A percentile compares a stretch with the other conserved stretches of the same genome.
Evolutionary conservation across 768 basidiomycete species (phyloP).

Genomic region (Leucocoprinus leucothites): DNA sequence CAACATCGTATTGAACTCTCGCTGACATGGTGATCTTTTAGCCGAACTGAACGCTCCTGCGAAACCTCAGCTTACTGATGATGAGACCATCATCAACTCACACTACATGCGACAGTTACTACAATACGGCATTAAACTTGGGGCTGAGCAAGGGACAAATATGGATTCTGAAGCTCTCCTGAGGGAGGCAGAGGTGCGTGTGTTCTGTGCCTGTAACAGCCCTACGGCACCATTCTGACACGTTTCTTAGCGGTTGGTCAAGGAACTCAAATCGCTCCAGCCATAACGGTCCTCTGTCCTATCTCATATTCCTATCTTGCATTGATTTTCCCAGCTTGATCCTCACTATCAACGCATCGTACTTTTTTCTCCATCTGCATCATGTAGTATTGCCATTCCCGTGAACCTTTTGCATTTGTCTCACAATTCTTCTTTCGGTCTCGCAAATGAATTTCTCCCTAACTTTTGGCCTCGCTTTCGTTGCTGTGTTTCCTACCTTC

Average conservation of each 20-base stretch:
- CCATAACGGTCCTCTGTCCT: neutral
- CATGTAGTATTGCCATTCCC: conserved; percentile 13
- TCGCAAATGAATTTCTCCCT: conserved; percentile 8
- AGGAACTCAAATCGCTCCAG: conserved; percentile 50
- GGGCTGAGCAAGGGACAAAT: conserved; percentile 35
- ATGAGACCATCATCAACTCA: conserved; percentile 75
- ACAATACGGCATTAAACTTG: conserved; percentile 66
- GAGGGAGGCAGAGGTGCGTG: conserved; percentile 55
- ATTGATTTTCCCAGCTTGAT: neutral
- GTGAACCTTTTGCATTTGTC: conserved; percentile 10
- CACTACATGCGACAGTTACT: conserved; percentile 78
- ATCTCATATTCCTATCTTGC: neutral
- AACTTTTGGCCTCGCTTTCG: conserved; percentile 5
- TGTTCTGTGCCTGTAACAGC: neutral
- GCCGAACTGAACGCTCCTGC: conserved; percentile 19
- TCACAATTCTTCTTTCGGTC: conserved; percentile 2
- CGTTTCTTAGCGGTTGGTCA: conserved; percentile 53
- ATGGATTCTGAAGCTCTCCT: conserved; percentile 45
- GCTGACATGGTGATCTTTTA: neutral
- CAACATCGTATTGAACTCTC: neutral
- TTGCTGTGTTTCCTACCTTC: conserved; percentile 3
- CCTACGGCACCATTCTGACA: neutral
- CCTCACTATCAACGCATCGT: neutral
- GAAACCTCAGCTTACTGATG: conserved; percentile 33
- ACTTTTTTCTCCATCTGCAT: conserved; percentile 9